Evolutionary conservation across 768 basidiomycete genomes (phyloP), one percentile per base, ranked within the genome.

Genomic region (Lactifluus volemus): DNA sequence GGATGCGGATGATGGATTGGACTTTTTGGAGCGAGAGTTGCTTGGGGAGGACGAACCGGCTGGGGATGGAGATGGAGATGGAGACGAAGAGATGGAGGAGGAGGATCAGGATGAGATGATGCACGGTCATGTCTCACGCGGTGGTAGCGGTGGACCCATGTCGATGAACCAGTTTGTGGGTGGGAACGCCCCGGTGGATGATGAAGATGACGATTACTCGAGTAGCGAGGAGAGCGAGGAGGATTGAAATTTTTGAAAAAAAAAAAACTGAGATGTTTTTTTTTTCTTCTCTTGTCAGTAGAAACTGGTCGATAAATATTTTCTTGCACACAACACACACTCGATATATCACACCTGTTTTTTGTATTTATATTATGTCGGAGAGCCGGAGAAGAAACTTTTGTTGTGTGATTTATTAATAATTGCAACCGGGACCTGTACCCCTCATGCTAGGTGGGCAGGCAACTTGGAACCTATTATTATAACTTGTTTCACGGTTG

Each of bases 211-310:
- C 44, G 80, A 78, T 58, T 77, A 78, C 17, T 78, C 79, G 9
- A 83, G 81, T 63, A 77, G 63, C 41, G 75, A 82, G 30, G 81
- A 83, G 2, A 81, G 78, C 65, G 82, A 83, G 5, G 65, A 66
- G 21, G 57, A 63, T n/a, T 59, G 47, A 25, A n/a, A n/a, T n/a
- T n/a, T n/a, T n/a, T n/a, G n/a, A n/a, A n/a, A n/a, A n/a, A n/a
- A n/a, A n/a, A n/a, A n/a, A n/a, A n/a, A n/a, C n/a, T n/a, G n/a
- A n/a, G n/a, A n/a, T n/a, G n/a, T n/a, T n/a, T n/a, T n/a, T 25
- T 25, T 25, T 25, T 2, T 25, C 25, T 25, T 25, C 2, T 25
- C 25, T 25, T 25, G 25, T 25, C 25, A 25, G 25, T 42, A 42
- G 41, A 42, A 1, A 17, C 2, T 42, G 25, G 25, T 25, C 25